Evolutionary conservation across 1,284 basidiomycete genomes (phyloP).

Genomic region (Pseudomicrostroma phylloplanum): DNA sequence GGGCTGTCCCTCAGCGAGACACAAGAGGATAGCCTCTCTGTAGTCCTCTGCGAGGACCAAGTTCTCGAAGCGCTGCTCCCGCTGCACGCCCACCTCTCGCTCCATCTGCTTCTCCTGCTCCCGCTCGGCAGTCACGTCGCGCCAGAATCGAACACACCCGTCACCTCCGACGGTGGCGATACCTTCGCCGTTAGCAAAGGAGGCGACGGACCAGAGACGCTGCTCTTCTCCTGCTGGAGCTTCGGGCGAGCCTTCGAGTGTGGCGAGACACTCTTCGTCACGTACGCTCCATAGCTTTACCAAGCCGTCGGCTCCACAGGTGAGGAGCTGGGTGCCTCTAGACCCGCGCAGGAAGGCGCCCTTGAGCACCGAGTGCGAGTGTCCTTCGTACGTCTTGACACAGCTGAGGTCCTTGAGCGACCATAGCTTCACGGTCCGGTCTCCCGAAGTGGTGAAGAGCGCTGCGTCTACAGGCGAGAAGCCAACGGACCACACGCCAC

Average conservation of each 20-base stretch:
- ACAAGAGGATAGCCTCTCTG: background rate
- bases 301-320: constrained; percentile 82
- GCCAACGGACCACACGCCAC: constrained; percentile 89
- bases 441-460: constrained; percentile 86
- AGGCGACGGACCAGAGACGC: constrained; percentile 69
- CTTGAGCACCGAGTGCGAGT: constrained; percentile 90
- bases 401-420: constrained; percentile 60
- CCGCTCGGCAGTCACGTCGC: constrained; percentile 77
- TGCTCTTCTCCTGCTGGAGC: constrained; percentile 61
- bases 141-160: constrained; percentile 86
- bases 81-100: constrained; percentile 27
- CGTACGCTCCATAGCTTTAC: constrained; percentile 92
- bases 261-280: constrained; percentile 72
- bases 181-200: constrained; percentile 67
- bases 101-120: constrained; percentile 56
- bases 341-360: constrained; percentile 71
- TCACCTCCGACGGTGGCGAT: constrained; percentile 91
- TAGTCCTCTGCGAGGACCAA: background rate
- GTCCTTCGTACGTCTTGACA: constrained; percentile 58
- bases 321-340: constrained; percentile 75
- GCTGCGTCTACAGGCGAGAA: constrained; percentile 79
- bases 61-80: constrained; percentile 4
- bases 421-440: constrained; percentile 91
- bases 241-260: constrained; percentile 66
- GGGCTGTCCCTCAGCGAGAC: constrained; percentile 3